Percentiles rank a stretch among this genome's conserved stretches.
These are phyloP conservation scores for Bipolaris victoriae DNA, from an alignment of 2,329 filamentous ascomycete species.

Conservation along the genomic window DNA sequence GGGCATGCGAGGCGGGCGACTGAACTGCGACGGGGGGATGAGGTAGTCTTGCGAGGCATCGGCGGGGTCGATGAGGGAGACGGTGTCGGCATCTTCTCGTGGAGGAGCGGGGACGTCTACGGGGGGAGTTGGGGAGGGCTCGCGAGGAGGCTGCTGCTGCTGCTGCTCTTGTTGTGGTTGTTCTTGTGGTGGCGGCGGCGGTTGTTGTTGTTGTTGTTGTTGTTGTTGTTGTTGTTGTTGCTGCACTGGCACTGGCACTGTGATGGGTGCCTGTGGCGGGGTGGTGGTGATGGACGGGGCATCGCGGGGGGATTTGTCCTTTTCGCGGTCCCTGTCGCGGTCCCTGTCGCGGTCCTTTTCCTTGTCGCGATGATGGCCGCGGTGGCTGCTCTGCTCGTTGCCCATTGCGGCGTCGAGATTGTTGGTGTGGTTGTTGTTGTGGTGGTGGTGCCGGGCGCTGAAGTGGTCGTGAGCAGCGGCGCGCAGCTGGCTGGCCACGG, in stretches of 20 bases:
- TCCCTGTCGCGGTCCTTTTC: constrained; percentile 10
- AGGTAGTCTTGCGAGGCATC: constrained; percentile 47
- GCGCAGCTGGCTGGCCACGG: constrained; percentile 38
- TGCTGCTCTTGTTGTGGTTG: neutral
- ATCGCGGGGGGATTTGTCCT: constrained; percentile 15
- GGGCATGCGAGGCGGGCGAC: constrained; percentile 84
- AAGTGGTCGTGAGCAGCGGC: constrained; percentile 40
- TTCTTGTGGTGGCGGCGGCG: neutral
- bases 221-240: constrained; percentile 1
- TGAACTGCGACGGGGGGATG: constrained; percentile 53
- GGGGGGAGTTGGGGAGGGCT: constrained; percentile 43
- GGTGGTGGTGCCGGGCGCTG: constrained; percentile 17
- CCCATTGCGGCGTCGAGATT: constrained; percentile 39
- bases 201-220: neutral
- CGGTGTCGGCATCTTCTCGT: constrained; percentile 25
- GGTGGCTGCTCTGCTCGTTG: constrained; percentile 49
- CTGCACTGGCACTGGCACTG: neutral
- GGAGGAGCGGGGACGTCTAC: constrained; percentile 47
- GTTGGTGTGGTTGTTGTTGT: constrained; percentile 7
- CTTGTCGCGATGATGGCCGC: constrained; percentile 15
- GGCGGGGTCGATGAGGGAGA: constrained; percentile 37
- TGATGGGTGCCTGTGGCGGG: neutral
- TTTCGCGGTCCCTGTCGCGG: constrained; percentile 4
- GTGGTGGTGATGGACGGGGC: neutral
- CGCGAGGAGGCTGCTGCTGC: constrained; percentile 1